phyloP scores from a whole-genome alignment of 106 monocot species.

The Alisma plantagoaquatica region DNA sequence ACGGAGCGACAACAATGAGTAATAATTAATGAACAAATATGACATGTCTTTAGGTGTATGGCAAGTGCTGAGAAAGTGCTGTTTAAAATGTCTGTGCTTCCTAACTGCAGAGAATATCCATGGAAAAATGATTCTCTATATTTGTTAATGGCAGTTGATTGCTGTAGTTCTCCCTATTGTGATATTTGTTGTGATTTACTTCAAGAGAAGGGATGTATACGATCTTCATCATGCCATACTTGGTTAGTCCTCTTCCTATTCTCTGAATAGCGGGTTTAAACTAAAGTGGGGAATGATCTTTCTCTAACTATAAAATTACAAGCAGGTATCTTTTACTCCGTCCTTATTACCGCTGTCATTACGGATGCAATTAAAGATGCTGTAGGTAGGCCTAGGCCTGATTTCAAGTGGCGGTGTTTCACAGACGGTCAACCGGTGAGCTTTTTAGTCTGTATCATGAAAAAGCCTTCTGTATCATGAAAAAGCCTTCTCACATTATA shows the following conservation, averaged over 20 bases:
- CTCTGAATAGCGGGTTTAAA: background rate
- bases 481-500: too few relatives aligned
- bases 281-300: background rate
- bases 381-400: conserved; percentile 83
- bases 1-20: too few relatives aligned
- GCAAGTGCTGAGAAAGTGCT: too few relatives aligned
- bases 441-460: too few relatives aligned
- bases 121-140: too few relatives aligned
- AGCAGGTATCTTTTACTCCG: conserved; percentile 77
- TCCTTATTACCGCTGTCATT: conserved; percentile 81
- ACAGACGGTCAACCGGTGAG: conserved; percentile 54
- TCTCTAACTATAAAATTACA: background rate
- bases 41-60: too few relatives aligned
- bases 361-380: conserved; percentile 94
- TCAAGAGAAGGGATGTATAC: conserved; percentile 71
- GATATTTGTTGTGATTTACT: conserved; percentile 54
- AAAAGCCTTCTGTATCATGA: too few relatives aligned
- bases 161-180: conserved; percentile 46
- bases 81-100: too few relatives aligned
- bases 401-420: conserved; percentile 92
- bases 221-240: conserved; percentile 84
- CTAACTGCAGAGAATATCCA: too few relatives aligned
- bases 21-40: too few relatives aligned
- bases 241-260: conserved; percentile 22
- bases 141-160: conserved; percentile 31